Evolutionary conservation across 768 basidiomycete species (phyloP).

Genomic region (Lactifluus echinatus): DNA sequence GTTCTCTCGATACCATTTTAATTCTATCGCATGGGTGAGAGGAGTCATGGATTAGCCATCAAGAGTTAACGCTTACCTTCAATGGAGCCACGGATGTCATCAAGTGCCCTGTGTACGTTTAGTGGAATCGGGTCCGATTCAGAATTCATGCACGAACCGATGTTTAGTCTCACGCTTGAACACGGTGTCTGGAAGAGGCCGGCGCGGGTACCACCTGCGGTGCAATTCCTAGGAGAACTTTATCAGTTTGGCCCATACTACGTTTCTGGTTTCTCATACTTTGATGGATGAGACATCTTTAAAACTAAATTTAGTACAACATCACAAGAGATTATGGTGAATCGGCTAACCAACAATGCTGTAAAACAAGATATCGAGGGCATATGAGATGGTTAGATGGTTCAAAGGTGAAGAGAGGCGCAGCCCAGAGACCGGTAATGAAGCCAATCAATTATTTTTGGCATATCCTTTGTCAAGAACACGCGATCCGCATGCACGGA

Average conservation of each 20-base stretch:
- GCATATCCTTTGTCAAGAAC: slow-evolving; percentile 75
- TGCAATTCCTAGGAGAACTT: slow-evolving; percentile 48
- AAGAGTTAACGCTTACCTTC: slow-evolving; percentile 38
- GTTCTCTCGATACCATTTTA: slow-evolving; percentile 70
- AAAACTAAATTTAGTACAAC: not conserved
- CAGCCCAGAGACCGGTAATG: slow-evolving; percentile 56
- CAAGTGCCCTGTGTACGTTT: slow-evolving; percentile 52
- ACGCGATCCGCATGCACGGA: slow-evolving; percentile 75
- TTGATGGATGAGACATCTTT: slow-evolving; percentile 81
- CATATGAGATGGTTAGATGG: slow-evolving; percentile 6
- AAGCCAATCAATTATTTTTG: slow-evolving; percentile 66
- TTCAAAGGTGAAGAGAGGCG: not conserved
- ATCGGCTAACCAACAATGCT: slow-evolving; percentile 60
- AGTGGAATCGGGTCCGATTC: not conserved
- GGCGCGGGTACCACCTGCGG: slow-evolving; percentile 59
- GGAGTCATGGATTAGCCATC: not conserved
- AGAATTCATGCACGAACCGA: slow-evolving; percentile 37
- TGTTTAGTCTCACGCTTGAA: slow-evolving; percentile 38
- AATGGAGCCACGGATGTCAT: slow-evolving; percentile 75
- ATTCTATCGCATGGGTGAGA: slow-evolving; percentile 37
- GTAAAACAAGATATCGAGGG: not conserved
- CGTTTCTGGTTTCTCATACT: slow-evolving; percentile 29
- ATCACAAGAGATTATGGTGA: not conserved
- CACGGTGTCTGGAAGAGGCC: slow-evolving; percentile 20
- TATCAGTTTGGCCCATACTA: not conserved